A percentile compares a stretch with the other conserved stretches of the same genome.
Evolutionary conservation across 2,329 filamentous ascomycete genomes (phyloP).

Genomic region (Talaromyces sp.): DNA sequence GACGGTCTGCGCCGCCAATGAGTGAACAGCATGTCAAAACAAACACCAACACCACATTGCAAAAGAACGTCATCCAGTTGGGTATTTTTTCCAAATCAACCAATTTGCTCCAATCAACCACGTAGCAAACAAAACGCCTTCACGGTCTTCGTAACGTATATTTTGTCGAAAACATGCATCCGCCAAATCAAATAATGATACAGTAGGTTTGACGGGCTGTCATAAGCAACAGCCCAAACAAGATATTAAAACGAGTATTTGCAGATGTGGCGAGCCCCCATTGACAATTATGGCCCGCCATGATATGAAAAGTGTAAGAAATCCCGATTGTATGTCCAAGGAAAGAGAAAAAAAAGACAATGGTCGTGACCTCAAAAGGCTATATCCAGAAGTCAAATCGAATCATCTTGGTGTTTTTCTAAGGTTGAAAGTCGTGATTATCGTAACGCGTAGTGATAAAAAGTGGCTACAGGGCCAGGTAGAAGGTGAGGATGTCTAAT

Average conservation of each 20-base stretch:
- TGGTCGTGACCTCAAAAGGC: neutral
- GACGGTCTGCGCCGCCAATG: slow-evolving; percentile 10
- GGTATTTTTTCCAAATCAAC: slow-evolving; percentile 16
- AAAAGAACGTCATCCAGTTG: slow-evolving; percentile 14
- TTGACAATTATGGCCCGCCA: slow-evolving; percentile 7
- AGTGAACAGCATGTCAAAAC: slow-evolving; percentile 3
- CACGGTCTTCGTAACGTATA: slow-evolving; percentile 9
- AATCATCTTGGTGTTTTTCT: neutral
- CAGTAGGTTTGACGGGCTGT: neutral
- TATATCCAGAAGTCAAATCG: neutral
- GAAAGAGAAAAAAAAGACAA: neutral
- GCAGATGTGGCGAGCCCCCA: slow-evolving; percentile 4
- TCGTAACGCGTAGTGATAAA: slow-evolving; percentile 4
- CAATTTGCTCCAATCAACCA: slow-evolving; percentile 8
- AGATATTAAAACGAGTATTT: slow-evolving; percentile 8
- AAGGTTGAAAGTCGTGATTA: slow-evolving; percentile 4
- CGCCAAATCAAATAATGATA: slow-evolving; percentile 8
- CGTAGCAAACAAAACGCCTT: slow-evolving; percentile 8
- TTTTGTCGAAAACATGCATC: slow-evolving; percentile 5
- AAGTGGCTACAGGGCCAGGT: neutral
- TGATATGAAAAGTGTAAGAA: neutral
- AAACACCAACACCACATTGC: slow-evolving; percentile 7
- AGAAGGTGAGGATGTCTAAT: slow-evolving; percentile 13
- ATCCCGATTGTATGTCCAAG: slow-evolving; percentile 6
- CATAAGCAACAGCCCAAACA: neutral